Conservation (phyloP, 1,139 yeast species). For the Nadsonia commutata region DNA sequence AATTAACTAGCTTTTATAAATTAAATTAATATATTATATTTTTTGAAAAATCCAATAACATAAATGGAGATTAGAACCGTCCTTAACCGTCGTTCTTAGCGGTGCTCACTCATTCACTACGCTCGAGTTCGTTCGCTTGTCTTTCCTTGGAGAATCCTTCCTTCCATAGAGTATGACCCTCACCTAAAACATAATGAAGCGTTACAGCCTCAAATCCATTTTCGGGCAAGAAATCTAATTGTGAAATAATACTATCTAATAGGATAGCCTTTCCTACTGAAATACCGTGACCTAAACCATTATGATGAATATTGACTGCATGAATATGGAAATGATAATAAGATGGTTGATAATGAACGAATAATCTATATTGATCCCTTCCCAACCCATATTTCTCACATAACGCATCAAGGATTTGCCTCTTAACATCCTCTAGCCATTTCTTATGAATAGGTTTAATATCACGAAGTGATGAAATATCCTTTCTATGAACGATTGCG, state of each 20-base stretch:
- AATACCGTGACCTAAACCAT: conserved; percentile 44
- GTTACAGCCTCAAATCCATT: conserved; percentile 36
- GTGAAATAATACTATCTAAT: conserved; percentile 70
- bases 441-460: conserved; percentile 42
- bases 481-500: conserved; percentile 58
- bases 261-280: conserved; percentile 70
- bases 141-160: conserved; percentile 5
- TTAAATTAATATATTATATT: too few relatives aligned
- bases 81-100: too few relatives aligned
- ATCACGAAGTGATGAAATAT: conserved; percentile 67
- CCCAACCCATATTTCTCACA: conserved; percentile 31
- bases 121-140: too few relatives aligned
- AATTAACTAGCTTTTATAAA: too few relatives aligned
- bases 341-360: conserved; percentile 55
- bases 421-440: conserved; percentile 36
- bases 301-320: conserved; percentile 60
- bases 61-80: too few relatives aligned
- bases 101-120: too few relatives aligned
- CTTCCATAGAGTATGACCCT: conserved; percentile 68
- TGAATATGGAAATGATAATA: conserved; percentile 93
- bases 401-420: conserved; percentile 34
- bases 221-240: conserved; percentile 38
- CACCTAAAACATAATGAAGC: conserved; percentile 50
- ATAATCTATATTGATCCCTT: conserved; percentile 47
- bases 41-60: too few relatives aligned